Conservation (phyloP, 179 eudicot genomes). For the Amaranthus tricolor region DNA sequence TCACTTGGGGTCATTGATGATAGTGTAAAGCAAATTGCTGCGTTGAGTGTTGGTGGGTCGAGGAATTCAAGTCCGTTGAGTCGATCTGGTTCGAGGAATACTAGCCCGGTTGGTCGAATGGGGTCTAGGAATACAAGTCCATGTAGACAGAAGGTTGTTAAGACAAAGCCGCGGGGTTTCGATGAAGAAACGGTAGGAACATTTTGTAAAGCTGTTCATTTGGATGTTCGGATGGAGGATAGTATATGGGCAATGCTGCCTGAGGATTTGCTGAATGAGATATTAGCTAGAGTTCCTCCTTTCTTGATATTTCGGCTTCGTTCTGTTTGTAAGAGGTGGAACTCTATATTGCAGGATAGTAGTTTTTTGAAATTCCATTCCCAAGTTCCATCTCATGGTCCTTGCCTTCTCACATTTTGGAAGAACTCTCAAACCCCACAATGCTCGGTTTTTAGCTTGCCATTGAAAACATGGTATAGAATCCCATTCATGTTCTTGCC, state of each 20-base stretch:
- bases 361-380: slow-evolving; percentile 85
- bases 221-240: slow-evolving; percentile 92
- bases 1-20: slow-evolving; percentile 40
- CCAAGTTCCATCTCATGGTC: slow-evolving; percentile 94
- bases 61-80: slow-evolving; percentile 71
- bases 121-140: slow-evolving; percentile 83
- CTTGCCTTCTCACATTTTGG: slow-evolving; percentile 92
- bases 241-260: slow-evolving; percentile 96
- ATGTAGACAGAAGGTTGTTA: slow-evolving; percentile 64
- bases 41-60: slow-evolving; percentile 55
- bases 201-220: slow-evolving; percentile 50
- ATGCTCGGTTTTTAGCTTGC: slow-evolving; percentile 88
- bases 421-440: slow-evolving; percentile 77
- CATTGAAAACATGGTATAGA: slow-evolving; percentile 87
- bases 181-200: slow-evolving; percentile 77
- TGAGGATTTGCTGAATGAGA: slow-evolving; percentile 87
- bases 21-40: slow-evolving; percentile 36
- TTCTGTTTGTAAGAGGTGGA: slow-evolving; percentile 93
- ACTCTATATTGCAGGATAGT: slow-evolving; percentile 76
- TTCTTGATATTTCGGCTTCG: slow-evolving; percentile 90
- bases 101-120: slow-evolving; percentile 34
- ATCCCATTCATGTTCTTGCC: slow-evolving; percentile 83
- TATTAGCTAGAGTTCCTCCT: slow-evolving; percentile 92
- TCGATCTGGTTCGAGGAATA: slow-evolving; percentile 47
- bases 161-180: slow-evolving; percentile 86